Percentiles rank a stretch among this genome's conserved stretches.
Evolutionary conservation across 139 green algal species (phyloP).

Genomic region (Asterochloris erici): DNA sequence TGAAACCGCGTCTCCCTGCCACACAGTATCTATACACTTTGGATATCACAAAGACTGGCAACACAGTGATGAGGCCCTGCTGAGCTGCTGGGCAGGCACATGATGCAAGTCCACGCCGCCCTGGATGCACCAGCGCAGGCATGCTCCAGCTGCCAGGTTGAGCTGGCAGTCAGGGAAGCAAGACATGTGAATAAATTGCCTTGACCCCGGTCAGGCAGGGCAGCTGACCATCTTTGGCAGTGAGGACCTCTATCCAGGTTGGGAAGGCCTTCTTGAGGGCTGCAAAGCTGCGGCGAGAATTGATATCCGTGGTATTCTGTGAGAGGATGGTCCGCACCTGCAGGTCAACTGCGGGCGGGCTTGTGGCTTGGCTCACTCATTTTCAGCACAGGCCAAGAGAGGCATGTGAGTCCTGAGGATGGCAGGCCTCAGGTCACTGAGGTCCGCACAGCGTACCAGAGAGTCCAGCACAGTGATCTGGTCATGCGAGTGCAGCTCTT

Average conservation of each 20-base stretch:
- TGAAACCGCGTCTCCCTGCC: too few relatives aligned
- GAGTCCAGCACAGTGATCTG: slow-evolving; percentile 27
- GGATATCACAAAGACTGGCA: too few relatives aligned
- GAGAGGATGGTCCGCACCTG: slow-evolving; percentile 48
- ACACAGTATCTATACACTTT: too few relatives aligned
- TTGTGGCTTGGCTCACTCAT: neutral
- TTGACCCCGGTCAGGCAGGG: too few relatives aligned
- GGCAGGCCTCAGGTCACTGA: neutral
- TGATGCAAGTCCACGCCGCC: too few relatives aligned
- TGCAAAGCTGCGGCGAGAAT: slow-evolving; percentile 26
- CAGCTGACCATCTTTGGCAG: slow-evolving; percentile 15
- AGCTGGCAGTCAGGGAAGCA: neutral
- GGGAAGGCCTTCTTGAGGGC: slow-evolving; percentile 43
- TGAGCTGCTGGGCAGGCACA: too few relatives aligned
- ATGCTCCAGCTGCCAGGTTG: too few relatives aligned
- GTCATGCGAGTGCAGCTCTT: neutral
- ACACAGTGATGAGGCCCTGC: too few relatives aligned
- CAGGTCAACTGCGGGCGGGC: neutral
- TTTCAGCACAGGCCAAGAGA: neutral
- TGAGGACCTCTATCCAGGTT: slow-evolving; percentile 30
- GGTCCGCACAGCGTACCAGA: slow-evolving; percentile 4
- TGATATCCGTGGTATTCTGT: slow-evolving; percentile 59
- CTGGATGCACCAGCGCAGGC: too few relatives aligned
- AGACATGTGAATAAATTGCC: neutral
- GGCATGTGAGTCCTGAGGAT: too few relatives aligned